These are phyloP conservation scores for Aspergillus viridinutans DNA, from an alignment of 2,329 filamentous ascomycete genomes.

Conservation along the genomic window DNA sequence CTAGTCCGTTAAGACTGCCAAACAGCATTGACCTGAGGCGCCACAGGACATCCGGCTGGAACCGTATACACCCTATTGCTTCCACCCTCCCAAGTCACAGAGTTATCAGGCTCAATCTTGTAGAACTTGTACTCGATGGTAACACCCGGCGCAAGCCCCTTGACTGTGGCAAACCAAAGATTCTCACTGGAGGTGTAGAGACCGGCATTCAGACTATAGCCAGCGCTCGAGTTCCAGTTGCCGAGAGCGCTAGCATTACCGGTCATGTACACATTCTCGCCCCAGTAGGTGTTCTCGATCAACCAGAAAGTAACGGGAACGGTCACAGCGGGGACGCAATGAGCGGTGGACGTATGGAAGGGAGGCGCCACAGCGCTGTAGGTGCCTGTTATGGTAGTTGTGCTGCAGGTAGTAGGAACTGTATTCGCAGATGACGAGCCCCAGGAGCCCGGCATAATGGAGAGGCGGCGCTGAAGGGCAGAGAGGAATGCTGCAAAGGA, in stretches of 20 bases:
- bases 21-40: not conserved
- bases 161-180: not conserved
- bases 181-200: not conserved
- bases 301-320: not conserved
- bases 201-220: not conserved
- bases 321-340: not conserved
- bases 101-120: not conserved
- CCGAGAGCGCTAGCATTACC: not conserved
- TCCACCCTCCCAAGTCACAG: not conserved
- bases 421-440: slow-evolving; percentile 7
- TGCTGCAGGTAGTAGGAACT: slow-evolving; percentile 6
- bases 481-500: slow-evolving; percentile 20
- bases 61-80: not conserved
- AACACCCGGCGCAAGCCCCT: not conserved
- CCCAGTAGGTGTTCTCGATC: not conserved
- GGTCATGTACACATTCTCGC: not conserved
- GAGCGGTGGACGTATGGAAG: not conserved
- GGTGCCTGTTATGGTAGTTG: slow-evolving; percentile 2
- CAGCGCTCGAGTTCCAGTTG: not conserved
- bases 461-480: slow-evolving; percentile 11
- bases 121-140: not conserved
- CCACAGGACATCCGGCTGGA: not conserved
- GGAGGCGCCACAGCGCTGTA: slow-evolving; percentile 2
- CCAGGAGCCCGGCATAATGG: slow-evolving; percentile 17
- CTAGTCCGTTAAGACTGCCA: not conserved